These are phyloP conservation scores for Calonectria ilicicola DNA, from an alignment of 2,329 filamentous ascomycete species.

Conservation along the genomic window DNA sequence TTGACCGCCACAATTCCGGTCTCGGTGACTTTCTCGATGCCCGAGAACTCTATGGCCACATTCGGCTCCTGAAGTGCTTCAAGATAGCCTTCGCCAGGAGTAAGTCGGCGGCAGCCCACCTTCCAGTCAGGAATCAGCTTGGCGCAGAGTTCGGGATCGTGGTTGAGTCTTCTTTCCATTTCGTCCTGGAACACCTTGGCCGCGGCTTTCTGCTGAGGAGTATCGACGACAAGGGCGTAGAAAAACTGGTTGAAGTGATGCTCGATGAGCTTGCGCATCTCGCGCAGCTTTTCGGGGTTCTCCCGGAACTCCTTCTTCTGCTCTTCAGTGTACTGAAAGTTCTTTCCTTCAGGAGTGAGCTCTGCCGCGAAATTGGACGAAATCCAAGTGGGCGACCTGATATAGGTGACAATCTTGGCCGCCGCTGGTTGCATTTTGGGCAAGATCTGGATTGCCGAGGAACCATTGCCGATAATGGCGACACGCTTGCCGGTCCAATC, in stretches of 20 bases:
- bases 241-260: conserved; percentile 16
- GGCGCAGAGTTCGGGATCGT: conserved; percentile 15
- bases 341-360: conserved; percentile 32
- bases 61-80: conserved; percentile 37
- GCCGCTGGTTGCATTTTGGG: conserved; percentile 52
- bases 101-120: conserved; percentile 39
- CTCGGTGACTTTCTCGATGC: conserved; percentile 19
- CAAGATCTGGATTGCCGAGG: conserved; percentile 63
- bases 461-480: conserved; percentile 64
- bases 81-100: conserved; percentile 38
- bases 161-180: conserved; percentile 20
- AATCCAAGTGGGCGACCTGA: conserved; percentile 43
- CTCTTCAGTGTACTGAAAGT: conserved; percentile 45
- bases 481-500: conserved; percentile 57
- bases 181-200: neutral
- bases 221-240: neutral
- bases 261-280: conserved; percentile 54
- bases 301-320: conserved; percentile 51
- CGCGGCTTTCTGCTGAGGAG: neutral
- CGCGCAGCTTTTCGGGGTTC: conserved; percentile 51
- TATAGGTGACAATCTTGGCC: conserved; percentile 36
- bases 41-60: neutral
- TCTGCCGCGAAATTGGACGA: conserved; percentile 31
- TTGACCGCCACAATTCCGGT: conserved; percentile 10
- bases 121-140: conserved; percentile 36